phyloP scores from a whole-genome alignment of 371 early-diverging fungal genomes.

The Catenaria anguillulae region DNA sequence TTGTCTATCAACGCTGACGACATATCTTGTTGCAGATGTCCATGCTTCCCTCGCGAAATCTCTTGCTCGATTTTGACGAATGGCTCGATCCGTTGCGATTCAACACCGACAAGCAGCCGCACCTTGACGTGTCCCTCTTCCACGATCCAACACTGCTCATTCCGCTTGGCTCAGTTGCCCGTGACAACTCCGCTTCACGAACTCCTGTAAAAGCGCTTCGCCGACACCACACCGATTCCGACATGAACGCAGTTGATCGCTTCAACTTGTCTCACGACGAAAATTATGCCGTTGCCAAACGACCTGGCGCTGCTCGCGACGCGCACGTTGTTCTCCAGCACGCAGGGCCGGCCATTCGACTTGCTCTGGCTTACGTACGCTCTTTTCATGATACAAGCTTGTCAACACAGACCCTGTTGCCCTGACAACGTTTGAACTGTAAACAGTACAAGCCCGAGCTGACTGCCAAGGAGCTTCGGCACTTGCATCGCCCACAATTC shows the following conservation, averaged over 20 bases:
- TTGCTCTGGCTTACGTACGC: slow-evolving; percentile 69
- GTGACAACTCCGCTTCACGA: neutral
- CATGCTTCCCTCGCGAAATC: neutral
- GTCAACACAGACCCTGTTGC: slow-evolving; percentile 8
- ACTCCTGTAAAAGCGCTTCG: too few species aligned
- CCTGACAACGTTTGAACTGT: too few species aligned
- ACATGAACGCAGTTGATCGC: slow-evolving; percentile 42
- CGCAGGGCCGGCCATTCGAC: slow-evolving; percentile 75
- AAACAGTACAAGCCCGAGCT: slow-evolving; percentile 73
- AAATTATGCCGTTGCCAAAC: slow-evolving; percentile 46
- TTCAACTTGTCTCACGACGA: slow-evolving; percentile 95
- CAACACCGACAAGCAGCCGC: neutral
- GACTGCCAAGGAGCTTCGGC: slow-evolving; percentile 72
- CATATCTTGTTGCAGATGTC: neutral
- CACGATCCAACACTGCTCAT: slow-evolving; percentile 6
- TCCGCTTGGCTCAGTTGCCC: slow-evolving; percentile 9
- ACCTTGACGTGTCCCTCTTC: neutral
- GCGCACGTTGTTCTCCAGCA: slow-evolving; percentile 86
- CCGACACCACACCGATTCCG: too few species aligned
- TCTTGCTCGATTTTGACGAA: slow-evolving; percentile 8
- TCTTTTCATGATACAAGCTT: too few species aligned
- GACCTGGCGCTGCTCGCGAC: slow-evolving; percentile 48
- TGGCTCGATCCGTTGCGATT: neutral
- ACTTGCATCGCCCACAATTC: slow-evolving; percentile 85
- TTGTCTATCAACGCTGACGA: too few species aligned